These are phyloP conservation scores for Boletus rufocinnamomeus DNA, from an alignment of 768 basidiomycete genomes.

Conservation along the genomic window DNA sequence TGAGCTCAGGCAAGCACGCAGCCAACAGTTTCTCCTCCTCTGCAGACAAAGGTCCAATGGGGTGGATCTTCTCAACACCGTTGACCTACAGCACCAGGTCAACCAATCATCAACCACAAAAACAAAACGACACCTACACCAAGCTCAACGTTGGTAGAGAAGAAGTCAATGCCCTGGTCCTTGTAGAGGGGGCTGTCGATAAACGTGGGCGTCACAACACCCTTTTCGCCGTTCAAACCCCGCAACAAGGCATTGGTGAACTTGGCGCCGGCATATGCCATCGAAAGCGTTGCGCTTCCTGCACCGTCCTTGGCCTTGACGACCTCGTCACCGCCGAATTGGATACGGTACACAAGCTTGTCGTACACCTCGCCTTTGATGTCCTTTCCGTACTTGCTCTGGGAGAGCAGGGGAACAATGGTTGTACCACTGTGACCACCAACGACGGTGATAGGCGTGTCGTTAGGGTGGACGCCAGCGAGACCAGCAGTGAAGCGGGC, in stretches of 20 bases:
- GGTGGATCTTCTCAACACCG: conserved; percentile 93
- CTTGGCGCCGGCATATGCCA: conserved; percentile 78
- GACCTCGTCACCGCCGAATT: conserved; percentile 98
- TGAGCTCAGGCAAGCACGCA: conserved; percentile 87
- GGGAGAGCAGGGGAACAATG: conserved; percentile 94
- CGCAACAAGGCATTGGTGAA: conserved; percentile 63
- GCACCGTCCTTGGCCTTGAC: conserved; percentile 96
- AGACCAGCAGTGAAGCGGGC: conserved; percentile 85
- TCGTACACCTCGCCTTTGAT: conserved; percentile 74
- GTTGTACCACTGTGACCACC: conserved; percentile 98
- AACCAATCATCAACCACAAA: conserved; percentile 5
- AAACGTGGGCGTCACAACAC: conserved; percentile 76
- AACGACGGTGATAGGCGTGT: conserved; percentile 79
- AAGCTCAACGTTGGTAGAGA: conserved; percentile 93
- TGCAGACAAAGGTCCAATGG: conserved; percentile 74
- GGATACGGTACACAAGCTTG: conserved; percentile 88
- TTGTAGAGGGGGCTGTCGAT: conserved; percentile 87
- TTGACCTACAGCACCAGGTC: conserved; percentile 48
- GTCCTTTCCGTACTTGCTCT: conserved; percentile 67
- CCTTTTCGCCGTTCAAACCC: conserved; percentile 66
- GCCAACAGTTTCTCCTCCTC: conserved; percentile 86
- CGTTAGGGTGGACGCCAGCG: conserved; percentile 60
- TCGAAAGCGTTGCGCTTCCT: conserved; percentile 73
- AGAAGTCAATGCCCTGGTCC: conserved; percentile 88
- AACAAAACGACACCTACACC: conserved; percentile 56